Evolutionary conservation across 129 eudicot species (phyloP).

Genomic region (Glebionis coronaria): DNA sequence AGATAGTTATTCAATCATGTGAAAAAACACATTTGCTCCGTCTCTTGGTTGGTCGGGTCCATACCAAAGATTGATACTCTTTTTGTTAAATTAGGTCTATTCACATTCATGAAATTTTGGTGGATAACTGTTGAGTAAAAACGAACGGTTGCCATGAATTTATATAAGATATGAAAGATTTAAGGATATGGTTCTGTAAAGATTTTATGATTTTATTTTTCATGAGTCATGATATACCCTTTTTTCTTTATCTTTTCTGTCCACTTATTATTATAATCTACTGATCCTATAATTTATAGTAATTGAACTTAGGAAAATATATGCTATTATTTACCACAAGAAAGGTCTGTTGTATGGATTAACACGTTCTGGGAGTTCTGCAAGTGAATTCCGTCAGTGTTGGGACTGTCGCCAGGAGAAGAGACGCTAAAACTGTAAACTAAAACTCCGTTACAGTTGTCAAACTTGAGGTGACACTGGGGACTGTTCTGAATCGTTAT

Average conservation of each 20-base stretch:
- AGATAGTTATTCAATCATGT: constrained; percentile 13
- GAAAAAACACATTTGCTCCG: constrained; percentile 1
- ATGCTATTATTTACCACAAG: constrained; percentile 59
- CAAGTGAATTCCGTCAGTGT: constrained; percentile 93
- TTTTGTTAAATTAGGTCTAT: constrained; percentile 14
- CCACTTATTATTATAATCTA: background rate
- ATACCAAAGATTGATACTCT: constrained; percentile 13
- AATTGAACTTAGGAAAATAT: background rate
- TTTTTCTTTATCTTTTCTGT: constrained; percentile 1
- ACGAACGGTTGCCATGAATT: constrained; percentile 29
- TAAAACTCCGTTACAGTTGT: constrained; percentile 72
- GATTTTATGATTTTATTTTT: constrained; percentile 22
- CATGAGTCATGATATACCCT: background rate
- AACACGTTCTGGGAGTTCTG: constrained; percentile 83
- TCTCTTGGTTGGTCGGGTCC: constrained; percentile 15
- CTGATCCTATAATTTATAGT: background rate
- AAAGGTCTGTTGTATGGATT: constrained; percentile 59
- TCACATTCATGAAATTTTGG: constrained; percentile 19
- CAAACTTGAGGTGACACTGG: constrained; percentile 89
- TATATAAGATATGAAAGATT: constrained; percentile 5
- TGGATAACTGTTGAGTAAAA: constrained; percentile 22
- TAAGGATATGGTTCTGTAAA: constrained; percentile 21
- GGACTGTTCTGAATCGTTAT: constrained; percentile 86
- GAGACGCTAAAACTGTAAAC: constrained; percentile 54
- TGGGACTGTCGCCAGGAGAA: constrained; percentile 94